Evolutionary conservation across 2,329 filamentous ascomycete species (phyloP).

Genomic region (Calonectria pteridis): DNA sequence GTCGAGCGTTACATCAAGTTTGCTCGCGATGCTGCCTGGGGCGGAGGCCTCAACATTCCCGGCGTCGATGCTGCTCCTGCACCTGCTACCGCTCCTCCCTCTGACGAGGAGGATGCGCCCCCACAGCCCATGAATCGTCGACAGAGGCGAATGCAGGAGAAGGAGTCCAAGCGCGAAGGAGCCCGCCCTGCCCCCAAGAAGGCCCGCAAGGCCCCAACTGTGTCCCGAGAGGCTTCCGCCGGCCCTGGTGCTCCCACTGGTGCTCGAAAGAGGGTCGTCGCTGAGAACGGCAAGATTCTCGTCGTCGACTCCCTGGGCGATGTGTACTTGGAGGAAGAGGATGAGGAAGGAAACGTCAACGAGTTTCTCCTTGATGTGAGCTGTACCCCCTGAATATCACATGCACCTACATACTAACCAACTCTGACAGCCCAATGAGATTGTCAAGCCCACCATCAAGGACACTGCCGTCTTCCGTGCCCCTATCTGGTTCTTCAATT

Average conservation of each 20-base stretch:
- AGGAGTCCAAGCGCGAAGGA: slow-evolving; percentile 80
- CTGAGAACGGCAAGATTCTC: slow-evolving; percentile 94
- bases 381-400: slow-evolving; percentile 37
- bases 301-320: slow-evolving; percentile 93
- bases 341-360: slow-evolving; percentile 84
- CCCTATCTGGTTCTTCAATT: slow-evolving; percentile 78
- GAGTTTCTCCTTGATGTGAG: slow-evolving; percentile 91
- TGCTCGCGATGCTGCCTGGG: slow-evolving; percentile 90
- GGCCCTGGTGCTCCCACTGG: slow-evolving; percentile 71
- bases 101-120: slow-evolving; percentile 63
- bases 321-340: slow-evolving; percentile 93
- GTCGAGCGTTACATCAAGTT: slow-evolving; percentile 92
- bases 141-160: slow-evolving; percentile 90
- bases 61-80: slow-evolving; percentile 67
- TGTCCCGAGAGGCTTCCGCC: slow-evolving; percentile 61
- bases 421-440: slow-evolving; percentile 77
- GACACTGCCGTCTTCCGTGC: slow-evolving; percentile 88
- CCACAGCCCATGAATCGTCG: slow-evolving; percentile 80
- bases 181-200: slow-evolving; percentile 67
- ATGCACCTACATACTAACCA: slow-evolving; percentile 39
- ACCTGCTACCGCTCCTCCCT: slow-evolving; percentile 58
- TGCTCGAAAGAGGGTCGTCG: slow-evolving; percentile 86
- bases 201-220: slow-evolving; percentile 51
- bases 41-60: slow-evolving; percentile 81
- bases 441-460: slow-evolving; percentile 79